Conservation (phyloP, 768 basidiomycete species). For the Sutorius australiensis region DNA sequence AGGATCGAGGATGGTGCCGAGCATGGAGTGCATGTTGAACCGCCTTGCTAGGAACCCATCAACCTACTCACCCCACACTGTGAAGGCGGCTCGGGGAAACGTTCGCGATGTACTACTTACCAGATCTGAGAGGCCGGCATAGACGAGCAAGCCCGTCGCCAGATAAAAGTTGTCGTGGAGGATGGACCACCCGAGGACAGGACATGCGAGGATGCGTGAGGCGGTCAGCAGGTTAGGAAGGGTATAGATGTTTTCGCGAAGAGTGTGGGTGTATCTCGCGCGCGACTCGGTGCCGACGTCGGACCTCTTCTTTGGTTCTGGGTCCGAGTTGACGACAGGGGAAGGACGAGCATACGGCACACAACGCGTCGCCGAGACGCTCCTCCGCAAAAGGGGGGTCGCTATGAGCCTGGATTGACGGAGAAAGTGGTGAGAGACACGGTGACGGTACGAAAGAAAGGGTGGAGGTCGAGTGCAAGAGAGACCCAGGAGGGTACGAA, state of each 20-base stretch:
- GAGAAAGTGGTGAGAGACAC: neutral
- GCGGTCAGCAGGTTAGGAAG: slow-evolving; percentile 86
- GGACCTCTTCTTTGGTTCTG: slow-evolving; percentile 4
- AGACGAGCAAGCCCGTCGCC: slow-evolving; percentile 81
- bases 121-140: slow-evolving; percentile 90
- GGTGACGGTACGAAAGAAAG: neutral
- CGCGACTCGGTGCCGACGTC: neutral
- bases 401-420: neutral
- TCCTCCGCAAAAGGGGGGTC: slow-evolving; percentile 1
- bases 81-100: neutral
- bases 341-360: slow-evolving; percentile 13
- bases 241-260: slow-evolving; percentile 89
- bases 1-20: slow-evolving; percentile 94
- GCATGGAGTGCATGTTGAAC: slow-evolving; percentile 84
- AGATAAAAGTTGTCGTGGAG: slow-evolving; percentile 73
- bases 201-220: slow-evolving; percentile 86
- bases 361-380: slow-evolving; percentile 11
- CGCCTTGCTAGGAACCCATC: slow-evolving; percentile 89
- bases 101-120: slow-evolving; percentile 45
- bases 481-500: slow-evolving; percentile 4
- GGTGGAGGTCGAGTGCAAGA: slow-evolving; percentile 4
- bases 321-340: slow-evolving; percentile 1
- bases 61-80: slow-evolving; percentile 43
- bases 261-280: slow-evolving; percentile 32
- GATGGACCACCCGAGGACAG: slow-evolving; percentile 88